phyloP scores from a whole-genome alignment of 1,284 basidiomycete genomes.

The Naganishia liquefaciens region DNA sequence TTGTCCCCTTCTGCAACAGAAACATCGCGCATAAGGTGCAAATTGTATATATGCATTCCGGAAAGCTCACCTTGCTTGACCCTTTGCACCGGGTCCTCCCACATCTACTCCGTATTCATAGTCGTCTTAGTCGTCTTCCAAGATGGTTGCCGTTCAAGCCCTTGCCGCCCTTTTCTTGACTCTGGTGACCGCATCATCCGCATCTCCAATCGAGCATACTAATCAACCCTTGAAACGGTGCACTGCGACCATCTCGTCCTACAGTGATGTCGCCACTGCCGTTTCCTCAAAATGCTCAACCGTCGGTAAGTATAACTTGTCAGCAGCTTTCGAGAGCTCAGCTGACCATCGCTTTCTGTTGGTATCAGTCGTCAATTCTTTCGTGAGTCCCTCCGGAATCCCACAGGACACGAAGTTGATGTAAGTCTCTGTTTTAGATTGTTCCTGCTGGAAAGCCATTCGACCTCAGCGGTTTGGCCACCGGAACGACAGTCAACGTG shows the following conservation, averaged over 20 bases:
- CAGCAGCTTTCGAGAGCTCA: not conserved
- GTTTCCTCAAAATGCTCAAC: conserved; percentile 35
- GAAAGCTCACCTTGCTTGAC: too few species aligned
- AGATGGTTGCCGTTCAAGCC: conserved; percentile 6
- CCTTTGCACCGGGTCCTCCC: too few species aligned
- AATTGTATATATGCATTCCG: too few species aligned
- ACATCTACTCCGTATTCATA: too few species aligned
- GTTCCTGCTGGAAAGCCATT: not conserved
- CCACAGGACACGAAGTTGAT: not conserved
- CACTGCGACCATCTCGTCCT: conserved; percentile 36
- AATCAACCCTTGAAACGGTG: conserved; percentile 32
- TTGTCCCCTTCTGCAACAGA: too few species aligned
- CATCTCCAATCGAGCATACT: conserved; percentile 12
- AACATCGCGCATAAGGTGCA: too few species aligned
- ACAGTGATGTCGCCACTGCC: conserved; percentile 34
- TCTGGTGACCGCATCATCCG: not conserved
- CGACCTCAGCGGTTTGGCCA: not conserved
- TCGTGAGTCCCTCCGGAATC: not conserved
- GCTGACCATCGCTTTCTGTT: not conserved
- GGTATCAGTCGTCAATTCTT: conserved; percentile 11
- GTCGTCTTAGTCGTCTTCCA: not conserved
- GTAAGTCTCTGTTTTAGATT: not conserved
- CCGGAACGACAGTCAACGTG: conserved; percentile 20
- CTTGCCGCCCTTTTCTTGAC: conserved; percentile 16
- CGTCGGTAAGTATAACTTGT: conserved; percentile 28